Conservation (phyloP, 225 moss, liverwort and hornwort species). For the Sphagnum contortum region DNA sequence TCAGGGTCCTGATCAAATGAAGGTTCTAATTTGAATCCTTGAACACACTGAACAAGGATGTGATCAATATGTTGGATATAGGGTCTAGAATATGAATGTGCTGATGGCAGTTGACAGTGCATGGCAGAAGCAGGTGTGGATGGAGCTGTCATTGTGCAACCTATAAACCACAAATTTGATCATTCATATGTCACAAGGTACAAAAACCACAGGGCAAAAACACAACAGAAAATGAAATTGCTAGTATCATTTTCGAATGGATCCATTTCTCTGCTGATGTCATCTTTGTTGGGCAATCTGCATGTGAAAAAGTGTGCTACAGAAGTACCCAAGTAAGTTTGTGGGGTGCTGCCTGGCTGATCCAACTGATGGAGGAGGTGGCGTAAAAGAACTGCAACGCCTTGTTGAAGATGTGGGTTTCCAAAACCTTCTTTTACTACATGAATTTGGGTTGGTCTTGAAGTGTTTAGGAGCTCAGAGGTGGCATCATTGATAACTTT, state of each 20-base stretch:
- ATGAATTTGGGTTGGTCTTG: too few relatives aligned
- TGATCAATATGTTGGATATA: too few relatives aligned
- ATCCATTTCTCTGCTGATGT: not conserved
- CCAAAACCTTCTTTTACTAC: too few relatives aligned
- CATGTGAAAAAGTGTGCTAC: conserved; percentile 24
- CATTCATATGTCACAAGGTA: conserved; percentile 45
- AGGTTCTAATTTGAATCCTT: too few relatives aligned
- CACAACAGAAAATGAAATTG: too few relatives aligned
- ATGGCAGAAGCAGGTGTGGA: conserved; percentile 58
- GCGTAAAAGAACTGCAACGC: conserved; percentile 49
- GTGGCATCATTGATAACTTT: too few relatives aligned
- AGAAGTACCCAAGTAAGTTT: conserved; percentile 47
- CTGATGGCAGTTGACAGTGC: conserved; percentile 5
- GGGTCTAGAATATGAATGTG: not conserved
- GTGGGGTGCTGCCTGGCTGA: conserved; percentile 65
- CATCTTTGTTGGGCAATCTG: not conserved
- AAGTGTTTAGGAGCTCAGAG: too few relatives aligned
- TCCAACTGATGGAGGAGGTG: conserved; percentile 55
- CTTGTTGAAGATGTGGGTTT: conserved; percentile 34
- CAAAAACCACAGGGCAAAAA: too few relatives aligned
- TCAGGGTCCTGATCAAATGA: too few relatives aligned
- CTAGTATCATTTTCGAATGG: too few relatives aligned
- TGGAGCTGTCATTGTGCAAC: conserved; percentile 59
- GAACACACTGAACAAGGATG: too few relatives aligned
- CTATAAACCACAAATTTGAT: conserved; percentile 70